These are phyloP conservation scores for Kuraishia borneana DNA, from an alignment of 805 yeast genomes.

Conservation along the genomic window DNA sequence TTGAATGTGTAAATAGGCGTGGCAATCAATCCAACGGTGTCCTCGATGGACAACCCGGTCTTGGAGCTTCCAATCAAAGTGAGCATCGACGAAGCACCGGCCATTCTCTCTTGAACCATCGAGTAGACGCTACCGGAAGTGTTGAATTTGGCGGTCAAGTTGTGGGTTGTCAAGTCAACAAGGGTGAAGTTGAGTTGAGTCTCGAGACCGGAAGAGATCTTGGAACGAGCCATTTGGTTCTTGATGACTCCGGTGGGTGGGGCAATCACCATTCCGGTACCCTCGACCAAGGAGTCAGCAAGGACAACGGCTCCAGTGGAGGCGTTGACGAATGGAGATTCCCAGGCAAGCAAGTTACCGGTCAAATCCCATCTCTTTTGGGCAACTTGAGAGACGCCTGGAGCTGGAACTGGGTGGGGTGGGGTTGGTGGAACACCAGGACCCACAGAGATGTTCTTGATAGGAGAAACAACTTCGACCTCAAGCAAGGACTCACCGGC, in stretches of 20 bases:
- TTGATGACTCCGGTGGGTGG: slow-evolving; percentile 15
- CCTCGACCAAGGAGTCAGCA: slow-evolving; percentile 8
- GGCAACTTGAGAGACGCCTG: slow-evolving; percentile 6
- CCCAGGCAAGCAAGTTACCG: slow-evolving; percentile 19
- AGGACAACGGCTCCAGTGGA: slow-evolving; percentile 11
- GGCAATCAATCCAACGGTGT: slow-evolving; percentile 1
- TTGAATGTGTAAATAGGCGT: slow-evolving; percentile 5
- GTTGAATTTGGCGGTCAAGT: slow-evolving; percentile 9
- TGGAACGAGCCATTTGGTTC: slow-evolving; percentile 13
- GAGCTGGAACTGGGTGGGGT: slow-evolving; percentile 12
- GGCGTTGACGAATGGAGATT: slow-evolving; percentile 7
- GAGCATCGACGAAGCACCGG: slow-evolving; percentile 5
- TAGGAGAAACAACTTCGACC: slow-evolving; percentile 17
- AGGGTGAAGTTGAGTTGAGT: slow-evolving; percentile 17
- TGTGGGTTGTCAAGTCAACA: slow-evolving; percentile 11
- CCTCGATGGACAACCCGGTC: slow-evolving; percentile 4
- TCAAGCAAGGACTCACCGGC: slow-evolving; percentile 11
- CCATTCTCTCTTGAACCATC: slow-evolving; percentile 7
- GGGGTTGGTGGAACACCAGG: slow-evolving; percentile 7
- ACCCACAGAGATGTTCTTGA: slow-evolving; percentile 9
- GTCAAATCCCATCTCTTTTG: slow-evolving; percentile 15
- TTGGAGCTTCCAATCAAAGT: slow-evolving; percentile 5
- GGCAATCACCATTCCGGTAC: slow-evolving; percentile 13
- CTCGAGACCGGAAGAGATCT: slow-evolving; percentile 7
- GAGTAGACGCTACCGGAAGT: slow-evolving; percentile 8